Evolutionary conservation across 805 yeast species (phyloP).

Genomic region (Yarrowia bubula): DNA sequence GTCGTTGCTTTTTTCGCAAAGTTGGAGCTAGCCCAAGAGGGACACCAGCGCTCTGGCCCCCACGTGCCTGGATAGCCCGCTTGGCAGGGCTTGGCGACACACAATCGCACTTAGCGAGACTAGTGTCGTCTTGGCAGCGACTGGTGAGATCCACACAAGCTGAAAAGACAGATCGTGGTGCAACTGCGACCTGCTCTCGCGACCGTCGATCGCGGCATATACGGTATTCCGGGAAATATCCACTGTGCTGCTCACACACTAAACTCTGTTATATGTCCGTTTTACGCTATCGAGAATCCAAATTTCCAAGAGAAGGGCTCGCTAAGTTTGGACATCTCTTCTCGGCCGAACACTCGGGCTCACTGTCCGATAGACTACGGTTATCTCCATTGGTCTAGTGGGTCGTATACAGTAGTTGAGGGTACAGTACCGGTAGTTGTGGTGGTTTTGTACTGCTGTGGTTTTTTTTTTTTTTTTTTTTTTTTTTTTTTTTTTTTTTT

Average conservation of each 20-base stretch:
- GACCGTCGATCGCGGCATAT: constrained; percentile 18
- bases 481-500: too few relatives aligned
- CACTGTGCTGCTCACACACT: constrained; percentile 9
- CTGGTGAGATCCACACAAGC: too few relatives aligned
- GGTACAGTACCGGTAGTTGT: too few relatives aligned
- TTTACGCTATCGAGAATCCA: neutral
- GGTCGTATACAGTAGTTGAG: neutral
- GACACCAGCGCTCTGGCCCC: neutral
- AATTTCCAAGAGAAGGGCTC: neutral
- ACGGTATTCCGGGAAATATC: constrained; percentile 6
- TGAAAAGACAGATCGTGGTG: too few relatives aligned
- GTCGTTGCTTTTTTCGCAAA: constrained; percentile 1
- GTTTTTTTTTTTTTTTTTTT: too few relatives aligned
- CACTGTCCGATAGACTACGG: neutral
- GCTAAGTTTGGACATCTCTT: neutral
- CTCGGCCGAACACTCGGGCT: neutral
- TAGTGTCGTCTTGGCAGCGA: neutral
- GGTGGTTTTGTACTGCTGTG: too few relatives aligned
- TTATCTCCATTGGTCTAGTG: neutral
- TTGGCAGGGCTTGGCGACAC: constrained; percentile 4
- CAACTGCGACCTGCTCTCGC: neutral
- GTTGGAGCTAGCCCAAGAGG: neutral
- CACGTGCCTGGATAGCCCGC: neutral
- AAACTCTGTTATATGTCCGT: constrained; percentile 22
- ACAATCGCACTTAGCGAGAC: neutral